Evolutionary conservation across 2,329 filamentous ascomycete genomes (phyloP).

Genomic region (Nemania bipapillata): DNA sequence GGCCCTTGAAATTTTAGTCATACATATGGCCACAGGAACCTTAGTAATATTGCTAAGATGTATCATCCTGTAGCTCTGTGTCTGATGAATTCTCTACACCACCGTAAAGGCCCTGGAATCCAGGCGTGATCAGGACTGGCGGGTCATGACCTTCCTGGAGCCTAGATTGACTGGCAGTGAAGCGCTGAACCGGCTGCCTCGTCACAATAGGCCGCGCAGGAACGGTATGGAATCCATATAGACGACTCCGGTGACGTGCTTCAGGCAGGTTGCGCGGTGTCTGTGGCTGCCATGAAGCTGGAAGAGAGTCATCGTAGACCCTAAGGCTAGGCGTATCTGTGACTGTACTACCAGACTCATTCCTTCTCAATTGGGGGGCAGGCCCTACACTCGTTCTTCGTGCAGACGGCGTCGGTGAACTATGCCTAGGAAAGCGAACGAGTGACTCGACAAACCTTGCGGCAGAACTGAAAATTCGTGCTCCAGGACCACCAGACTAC

Average conservation of each 20-base stretch:
- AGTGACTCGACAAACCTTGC: slow-evolving; percentile 46
- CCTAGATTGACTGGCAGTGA: slow-evolving; percentile 23
- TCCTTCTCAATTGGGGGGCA: slow-evolving; percentile 33
- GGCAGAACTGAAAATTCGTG: slow-evolving; percentile 46
- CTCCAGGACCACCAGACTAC: slow-evolving; percentile 40
- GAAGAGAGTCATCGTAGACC: slow-evolving; percentile 61
- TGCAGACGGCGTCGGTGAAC: slow-evolving; percentile 37
- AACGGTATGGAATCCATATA: slow-evolving; percentile 58
- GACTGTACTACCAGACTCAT: slow-evolving; percentile 34
- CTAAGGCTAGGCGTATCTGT: slow-evolving; percentile 47
- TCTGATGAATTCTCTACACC: slow-evolving; percentile 62
- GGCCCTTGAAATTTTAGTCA: neutral
- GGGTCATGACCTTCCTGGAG: slow-evolving; percentile 52
- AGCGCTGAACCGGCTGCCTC: slow-evolving; percentile 32
- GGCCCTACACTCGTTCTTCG: slow-evolving; percentile 25
- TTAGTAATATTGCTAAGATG: slow-evolving; percentile 32
- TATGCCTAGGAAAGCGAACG: slow-evolving; percentile 38
- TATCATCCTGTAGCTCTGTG: slow-evolving; percentile 51
- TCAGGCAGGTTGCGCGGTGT: slow-evolving; percentile 63
- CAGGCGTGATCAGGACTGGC: slow-evolving; percentile 55
- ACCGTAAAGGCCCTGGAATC: slow-evolving; percentile 60
- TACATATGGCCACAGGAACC: slow-evolving; percentile 7
- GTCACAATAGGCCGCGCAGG: slow-evolving; percentile 47
- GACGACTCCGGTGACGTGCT: slow-evolving; percentile 59
- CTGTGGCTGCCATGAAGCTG: slow-evolving; percentile 60